Base-by-base conservation (phyloP, 805 yeast genomes). In the Lachancea waltii region DNA sequence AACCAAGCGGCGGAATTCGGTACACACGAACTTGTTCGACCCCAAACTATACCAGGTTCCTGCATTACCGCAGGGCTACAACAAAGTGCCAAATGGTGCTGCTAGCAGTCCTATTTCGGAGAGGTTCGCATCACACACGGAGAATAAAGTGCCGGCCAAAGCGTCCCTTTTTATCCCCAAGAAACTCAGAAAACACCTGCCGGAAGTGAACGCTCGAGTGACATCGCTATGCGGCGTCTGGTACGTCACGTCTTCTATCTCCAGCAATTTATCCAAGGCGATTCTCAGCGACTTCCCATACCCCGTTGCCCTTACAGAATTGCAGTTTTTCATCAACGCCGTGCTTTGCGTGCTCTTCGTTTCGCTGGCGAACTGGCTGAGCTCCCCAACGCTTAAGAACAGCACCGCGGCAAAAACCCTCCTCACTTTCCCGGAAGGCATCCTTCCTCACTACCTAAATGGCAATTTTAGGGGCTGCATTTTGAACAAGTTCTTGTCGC, bases 301-400 rank as follows among this genome's bases (percentile, higher is more conserved):
- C 57, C 96, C 98, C 1, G 77, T 87, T n/a, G 81, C 95, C 1
- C 71, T 92, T 41, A 86, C 97, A 1, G 87, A 89, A 68, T 64
- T 81, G 38, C 97, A 92, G 64, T 90, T 90, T 54, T 51, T 81
- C 21, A 67, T 85, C 49, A 87, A 87, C 49, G 80, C 79, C 3
- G 26, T 65, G 8, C 67, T 83, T 43, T 82, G 92, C 46, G 45
- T 77, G 17, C 17, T 59, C 0, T 67, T 77, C 9, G 52, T 73
- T 22, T 47, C 59, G 2, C 29, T 64, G 2, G 63, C 73, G n/a
- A 62, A 66, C 35, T 60, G 62, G 37, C 40, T 60, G 59, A 76
- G 19, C 61, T 75, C 40, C 78, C 83, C 40, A 40, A 48, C 28
- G 18, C 34, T 58, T 3, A 40, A 25, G 14, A 28, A 42, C 7